phyloP scores from a whole-genome alignment of 768 basidiomycete genomes.

The Rhizopogon rudus region DNA sequence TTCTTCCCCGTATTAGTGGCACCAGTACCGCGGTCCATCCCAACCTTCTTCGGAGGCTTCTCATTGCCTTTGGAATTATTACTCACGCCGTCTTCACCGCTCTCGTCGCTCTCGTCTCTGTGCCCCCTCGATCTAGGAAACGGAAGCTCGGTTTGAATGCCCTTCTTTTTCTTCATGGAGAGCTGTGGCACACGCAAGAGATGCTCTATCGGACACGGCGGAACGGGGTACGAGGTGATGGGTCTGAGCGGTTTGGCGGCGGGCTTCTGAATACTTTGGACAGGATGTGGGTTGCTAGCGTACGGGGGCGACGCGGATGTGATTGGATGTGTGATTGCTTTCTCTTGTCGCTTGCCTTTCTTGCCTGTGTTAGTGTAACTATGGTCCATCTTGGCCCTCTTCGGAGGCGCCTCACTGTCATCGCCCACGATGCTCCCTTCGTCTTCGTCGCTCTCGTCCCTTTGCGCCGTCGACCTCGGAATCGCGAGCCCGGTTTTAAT shows the following conservation, averaged over 20 bases:
- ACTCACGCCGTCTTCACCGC: not conserved
- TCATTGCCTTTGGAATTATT: not conserved
- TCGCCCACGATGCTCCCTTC: not conserved
- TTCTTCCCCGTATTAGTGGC: not conserved
- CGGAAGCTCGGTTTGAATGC: slow-evolving; percentile 14
- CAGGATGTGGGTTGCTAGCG: too few relatives aligned
- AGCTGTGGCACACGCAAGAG: slow-evolving; percentile 6
- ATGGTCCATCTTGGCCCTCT: not conserved
- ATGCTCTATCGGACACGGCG: slow-evolving; percentile 22
- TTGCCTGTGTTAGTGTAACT: not conserved
- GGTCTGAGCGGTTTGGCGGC: slow-evolving; percentile 19
- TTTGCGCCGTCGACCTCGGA: not conserved
- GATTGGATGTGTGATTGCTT: too few relatives aligned
- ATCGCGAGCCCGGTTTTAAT: slow-evolving; percentile 15
- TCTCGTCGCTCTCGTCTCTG: not conserved
- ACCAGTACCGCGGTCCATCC: not conserved
- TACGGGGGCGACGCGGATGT: too few relatives aligned
- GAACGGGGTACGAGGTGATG: slow-evolving; percentile 24
- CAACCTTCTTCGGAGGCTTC: not conserved
- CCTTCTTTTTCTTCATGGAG: slow-evolving; percentile 4
- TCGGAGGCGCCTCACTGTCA: not conserved
- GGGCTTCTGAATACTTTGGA: not conserved
- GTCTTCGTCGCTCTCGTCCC: not conserved
- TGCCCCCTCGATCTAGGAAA: not conserved
- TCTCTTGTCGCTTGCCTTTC: not conserved